phyloP scores from a whole-genome alignment of 2,329 filamentous ascomycete species.

The Phialophora tarda region DNA sequence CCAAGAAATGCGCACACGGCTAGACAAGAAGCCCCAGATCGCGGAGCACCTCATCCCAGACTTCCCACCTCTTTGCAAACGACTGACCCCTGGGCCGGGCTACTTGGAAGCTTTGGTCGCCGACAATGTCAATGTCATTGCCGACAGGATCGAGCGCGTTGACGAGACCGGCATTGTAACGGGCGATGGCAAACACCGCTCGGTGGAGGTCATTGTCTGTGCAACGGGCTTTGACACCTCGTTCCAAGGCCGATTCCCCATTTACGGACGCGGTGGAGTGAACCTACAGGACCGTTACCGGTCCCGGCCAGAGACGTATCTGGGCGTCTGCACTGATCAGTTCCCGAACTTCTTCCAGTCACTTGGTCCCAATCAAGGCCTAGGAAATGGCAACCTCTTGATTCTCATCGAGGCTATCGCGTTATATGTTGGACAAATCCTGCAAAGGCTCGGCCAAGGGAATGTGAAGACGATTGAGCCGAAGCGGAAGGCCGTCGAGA shows the following conservation, averaged over 20 bases:
- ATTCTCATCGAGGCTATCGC: slow-evolving; percentile 37
- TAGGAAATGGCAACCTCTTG: slow-evolving; percentile 42
- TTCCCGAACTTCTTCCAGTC: slow-evolving; percentile 48
- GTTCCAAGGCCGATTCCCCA: slow-evolving; percentile 45
- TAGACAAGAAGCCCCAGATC: slow-evolving; percentile 45
- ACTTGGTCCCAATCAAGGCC: slow-evolving; percentile 44
- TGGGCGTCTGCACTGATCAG: slow-evolving; percentile 44
- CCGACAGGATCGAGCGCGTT: slow-evolving; percentile 25
- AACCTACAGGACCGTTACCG: slow-evolving; percentile 41
- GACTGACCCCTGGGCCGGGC: slow-evolving; percentile 54
- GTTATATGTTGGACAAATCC: slow-evolving; percentile 52
- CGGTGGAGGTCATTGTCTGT: slow-evolving; percentile 46
- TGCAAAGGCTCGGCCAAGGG: slow-evolving; percentile 55
- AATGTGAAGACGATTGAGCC: slow-evolving; percentile 54
- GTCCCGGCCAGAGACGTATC: slow-evolving; percentile 45
- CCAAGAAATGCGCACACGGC: slow-evolving; percentile 35
- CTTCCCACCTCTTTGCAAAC: slow-evolving; percentile 51
- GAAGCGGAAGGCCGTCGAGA: slow-evolving; percentile 51
- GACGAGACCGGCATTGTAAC: slow-evolving; percentile 38
- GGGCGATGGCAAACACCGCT: slow-evolving; percentile 43
- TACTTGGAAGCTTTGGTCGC: slow-evolving; percentile 43
- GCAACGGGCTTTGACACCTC: slow-evolving; percentile 50
- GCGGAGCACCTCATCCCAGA: slow-evolving; percentile 48
- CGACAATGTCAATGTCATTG: slow-evolving; percentile 39
- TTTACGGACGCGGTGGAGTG: slow-evolving; percentile 43